Conservation (phyloP, 1,139 yeast species). For the Candida frijolesensis region DNA sequence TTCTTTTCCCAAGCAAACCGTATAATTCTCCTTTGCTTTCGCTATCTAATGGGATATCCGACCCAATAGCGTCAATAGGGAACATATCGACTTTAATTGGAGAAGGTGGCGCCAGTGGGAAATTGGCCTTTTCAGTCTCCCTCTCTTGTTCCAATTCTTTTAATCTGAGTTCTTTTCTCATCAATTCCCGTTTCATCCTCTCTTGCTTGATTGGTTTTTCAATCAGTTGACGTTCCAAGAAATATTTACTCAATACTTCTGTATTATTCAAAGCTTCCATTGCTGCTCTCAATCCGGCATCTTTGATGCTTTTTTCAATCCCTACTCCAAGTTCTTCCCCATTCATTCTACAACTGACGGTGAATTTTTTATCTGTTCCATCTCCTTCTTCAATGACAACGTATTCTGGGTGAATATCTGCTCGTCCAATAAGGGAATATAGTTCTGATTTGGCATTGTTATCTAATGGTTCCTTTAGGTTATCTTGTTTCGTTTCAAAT, state of each 20-base stretch:
- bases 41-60: constrained; percentile 28
- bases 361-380: constrained; percentile 51
- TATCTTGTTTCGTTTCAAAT: constrained; percentile 27
- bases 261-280: constrained; percentile 66
- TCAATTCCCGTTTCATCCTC: constrained; percentile 10
- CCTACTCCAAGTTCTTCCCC: constrained; percentile 61
- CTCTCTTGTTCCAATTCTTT: constrained; percentile 10
- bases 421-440: constrained; percentile 79
- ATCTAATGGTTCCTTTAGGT: constrained; percentile 41
- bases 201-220: constrained; percentile 26
- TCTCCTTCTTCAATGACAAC: constrained; percentile 54
- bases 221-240: constrained; percentile 65
- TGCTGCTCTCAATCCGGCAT: constrained; percentile 75
- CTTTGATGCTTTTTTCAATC: constrained; percentile 58
- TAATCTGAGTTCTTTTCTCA: constrained; percentile 8
- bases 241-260: constrained; percentile 63
- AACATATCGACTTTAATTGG: constrained; percentile 16
- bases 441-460: constrained; percentile 74
- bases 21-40: constrained; percentile 47
- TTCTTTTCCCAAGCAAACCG: constrained; percentile 41
- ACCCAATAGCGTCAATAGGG: constrained; percentile 31
- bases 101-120: constrained; percentile 13
- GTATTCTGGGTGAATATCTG: constrained; percentile 67
- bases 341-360: constrained; percentile 69
- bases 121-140: constrained; percentile 24